These are phyloP conservation scores for Marasmius sp. DNA, from an alignment of 1,284 basidiomycete species.

Conservation along the genomic window DNA sequence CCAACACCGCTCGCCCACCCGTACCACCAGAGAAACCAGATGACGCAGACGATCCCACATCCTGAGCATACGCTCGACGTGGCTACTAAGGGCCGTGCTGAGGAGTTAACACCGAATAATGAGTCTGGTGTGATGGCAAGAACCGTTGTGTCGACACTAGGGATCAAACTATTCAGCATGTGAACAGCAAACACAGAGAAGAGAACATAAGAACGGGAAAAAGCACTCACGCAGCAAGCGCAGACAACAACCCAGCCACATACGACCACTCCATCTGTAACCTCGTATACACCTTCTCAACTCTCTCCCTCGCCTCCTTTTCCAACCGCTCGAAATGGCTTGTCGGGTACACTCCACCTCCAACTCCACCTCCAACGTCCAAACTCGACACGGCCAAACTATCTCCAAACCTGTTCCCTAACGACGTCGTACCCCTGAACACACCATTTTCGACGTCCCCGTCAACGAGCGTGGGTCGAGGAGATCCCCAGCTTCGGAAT, in stretches of 20 bases:
- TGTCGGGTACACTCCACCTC: neutral
- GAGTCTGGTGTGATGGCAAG: conserved; percentile 58
- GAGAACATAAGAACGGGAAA: neutral
- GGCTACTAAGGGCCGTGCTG: conserved; percentile 50
- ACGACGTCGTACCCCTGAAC: neutral
- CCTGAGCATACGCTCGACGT: conserved; percentile 57
- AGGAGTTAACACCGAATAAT: conserved; percentile 44
- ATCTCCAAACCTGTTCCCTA: neutral
- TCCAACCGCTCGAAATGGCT: neutral
- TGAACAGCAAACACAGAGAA: neutral
- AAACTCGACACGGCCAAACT: neutral
- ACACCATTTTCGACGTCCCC: neutral
- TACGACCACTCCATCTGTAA: conserved; percentile 54
- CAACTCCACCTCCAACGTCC: neutral
- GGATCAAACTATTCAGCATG: neutral
- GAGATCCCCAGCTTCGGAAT: neutral
- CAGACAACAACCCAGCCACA: conserved; percentile 48
- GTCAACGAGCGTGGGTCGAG: neutral
- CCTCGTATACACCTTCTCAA: conserved; percentile 41
- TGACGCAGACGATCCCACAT: conserved; percentile 57
- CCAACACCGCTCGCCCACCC: conserved; percentile 37
- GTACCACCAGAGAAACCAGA: conserved; percentile 65
- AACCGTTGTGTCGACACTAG: conserved; percentile 51
- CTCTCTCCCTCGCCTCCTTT: conserved; percentile 47
- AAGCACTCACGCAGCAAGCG: conserved; percentile 46